Percentiles rank a stretch among this genome's conserved stretches.
Evolutionary conservation across 78 protist genomes (phyloP).

Genomic region (Dictyostelium citrinum): DNA sequence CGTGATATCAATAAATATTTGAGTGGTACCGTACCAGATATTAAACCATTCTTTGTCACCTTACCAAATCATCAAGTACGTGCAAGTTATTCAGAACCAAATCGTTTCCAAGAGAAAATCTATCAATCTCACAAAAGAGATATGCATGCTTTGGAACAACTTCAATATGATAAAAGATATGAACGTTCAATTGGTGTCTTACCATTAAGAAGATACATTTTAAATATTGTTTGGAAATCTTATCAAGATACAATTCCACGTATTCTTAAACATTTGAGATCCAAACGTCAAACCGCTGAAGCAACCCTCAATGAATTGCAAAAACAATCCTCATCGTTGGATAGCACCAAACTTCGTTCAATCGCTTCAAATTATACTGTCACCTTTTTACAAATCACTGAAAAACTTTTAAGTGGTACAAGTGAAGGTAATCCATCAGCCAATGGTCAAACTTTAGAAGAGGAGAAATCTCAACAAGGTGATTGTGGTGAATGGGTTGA

Average conservation of each 20-base stretch:
- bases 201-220: slow-evolving; percentile 74
- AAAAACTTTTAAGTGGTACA: slow-evolving; percentile 79
- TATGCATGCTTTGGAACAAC: slow-evolving; percentile 75
- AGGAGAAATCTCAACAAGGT: slow-evolving; percentile 77
- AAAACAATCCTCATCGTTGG: slow-evolving; percentile 51
- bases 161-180: slow-evolving; percentile 81
- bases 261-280: slow-evolving; percentile 64
- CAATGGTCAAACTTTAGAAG: slow-evolving; percentile 84
- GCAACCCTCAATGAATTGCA: slow-evolving; percentile 20
- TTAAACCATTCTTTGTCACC: slow-evolving; percentile 84
- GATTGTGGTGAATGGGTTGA: slow-evolving; percentile 87
- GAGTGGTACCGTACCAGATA: slow-evolving; percentile 64
- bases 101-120: slow-evolving; percentile 65
- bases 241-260: slow-evolving; percentile 81
- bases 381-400: slow-evolving; percentile 74
- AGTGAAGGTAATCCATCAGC: slow-evolving; percentile 85
- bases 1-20: slow-evolving; percentile 70
- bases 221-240: slow-evolving; percentile 53
- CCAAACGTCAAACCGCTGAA: slow-evolving; percentile 57
- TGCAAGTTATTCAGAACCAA: slow-evolving; percentile 55
- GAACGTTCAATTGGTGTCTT: slow-evolving; percentile 78
- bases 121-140: slow-evolving; percentile 71
- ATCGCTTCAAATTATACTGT: slow-evolving; percentile 79
- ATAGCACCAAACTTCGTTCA: slow-evolving; percentile 45
- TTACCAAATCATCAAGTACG: slow-evolving; percentile 71